These are phyloP conservation scores for Metschnikowia gelsemii DNA, from an alignment of 805 yeast genomes.

Conservation along the genomic window DNA sequence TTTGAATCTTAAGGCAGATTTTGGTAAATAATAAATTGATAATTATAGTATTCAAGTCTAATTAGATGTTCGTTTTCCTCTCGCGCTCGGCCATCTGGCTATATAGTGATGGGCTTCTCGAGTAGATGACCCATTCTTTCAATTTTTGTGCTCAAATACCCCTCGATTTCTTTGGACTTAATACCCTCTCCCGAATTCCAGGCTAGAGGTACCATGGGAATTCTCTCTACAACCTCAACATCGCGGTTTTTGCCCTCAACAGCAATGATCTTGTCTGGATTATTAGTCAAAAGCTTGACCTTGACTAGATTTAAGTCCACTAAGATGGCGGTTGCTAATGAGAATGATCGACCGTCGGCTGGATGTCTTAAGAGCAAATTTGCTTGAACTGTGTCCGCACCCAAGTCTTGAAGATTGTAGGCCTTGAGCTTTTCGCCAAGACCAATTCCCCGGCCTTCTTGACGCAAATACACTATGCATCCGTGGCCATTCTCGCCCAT, in stretches of 20 bases:
- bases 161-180: constrained; percentile 82
- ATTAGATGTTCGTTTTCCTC: background rate
- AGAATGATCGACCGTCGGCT: constrained; percentile 94
- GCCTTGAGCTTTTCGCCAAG: constrained; percentile 97
- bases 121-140: constrained; percentile 97
- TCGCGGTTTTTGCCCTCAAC: constrained; percentile 83
- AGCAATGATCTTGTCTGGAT: constrained; percentile 93
- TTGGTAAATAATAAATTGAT: background rate
- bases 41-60: background rate
- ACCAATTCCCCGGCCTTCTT: constrained; percentile 98
- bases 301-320: constrained; percentile 73
- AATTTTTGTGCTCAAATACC: constrained; percentile 88
- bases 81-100: background rate
- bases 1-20: background rate
- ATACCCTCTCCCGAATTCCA: constrained; percentile 74
- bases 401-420: constrained; percentile 92
- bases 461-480: constrained; percentile 91
- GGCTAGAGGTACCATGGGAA: constrained; percentile 95
- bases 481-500: constrained; percentile 90
- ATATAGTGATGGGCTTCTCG: constrained; percentile 42
- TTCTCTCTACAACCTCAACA: constrained; percentile 79
- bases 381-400: constrained; percentile 98
- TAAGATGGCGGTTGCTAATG: constrained; percentile 90
- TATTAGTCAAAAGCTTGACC: constrained; percentile 82
- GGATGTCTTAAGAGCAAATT: constrained; percentile 91